phyloP scores from a whole-genome alignment of 495 filamentous ascomycete genomes.

The Tuber microsphaerosporum region DNA sequence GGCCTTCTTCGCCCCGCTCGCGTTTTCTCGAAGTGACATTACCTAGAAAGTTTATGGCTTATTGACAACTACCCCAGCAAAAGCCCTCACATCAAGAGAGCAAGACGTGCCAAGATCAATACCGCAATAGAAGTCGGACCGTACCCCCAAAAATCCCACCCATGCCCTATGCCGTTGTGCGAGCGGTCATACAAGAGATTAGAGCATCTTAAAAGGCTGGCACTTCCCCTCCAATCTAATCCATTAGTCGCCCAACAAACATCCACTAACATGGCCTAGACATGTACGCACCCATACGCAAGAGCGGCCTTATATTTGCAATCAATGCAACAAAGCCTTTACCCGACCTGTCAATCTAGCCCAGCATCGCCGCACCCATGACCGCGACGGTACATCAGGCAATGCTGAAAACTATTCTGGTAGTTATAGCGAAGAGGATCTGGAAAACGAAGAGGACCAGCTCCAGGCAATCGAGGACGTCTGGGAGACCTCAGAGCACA shows the following conservation, averaged over 20 bases:
- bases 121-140: constrained; percentile 94
- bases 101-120: constrained; percentile 82
- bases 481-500: constrained; percentile 43
- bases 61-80: no score
- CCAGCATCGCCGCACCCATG: constrained; percentile 96
- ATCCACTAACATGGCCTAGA: constrained; percentile 56
- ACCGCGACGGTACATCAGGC: constrained; percentile 53
- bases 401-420: constrained; percentile 32
- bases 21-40: no score
- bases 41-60: no score
- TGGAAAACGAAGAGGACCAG: constrained; percentile 51
- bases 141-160: constrained; percentile 95
- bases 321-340: constrained; percentile 96
- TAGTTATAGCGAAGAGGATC: constrained; percentile 39
- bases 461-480: constrained; percentile 56
- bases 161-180: constrained; percentile 96
- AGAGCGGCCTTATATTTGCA: constrained; percentile 95
- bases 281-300: constrained; percentile 99
- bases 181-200: constrained; percentile 96
- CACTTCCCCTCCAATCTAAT: constrained; percentile 43
- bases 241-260: constrained; percentile 55
- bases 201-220: constrained; percentile 98
- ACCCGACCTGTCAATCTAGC: constrained; percentile 97
- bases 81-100: constrained; percentile 23
- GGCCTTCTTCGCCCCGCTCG: no score